Percentiles rank a stretch among this genome's conserved stretches.
Evolutionary conservation across 441 rosid genomes (phyloP).

Genomic region (Erodium chrysanthum): DNA sequence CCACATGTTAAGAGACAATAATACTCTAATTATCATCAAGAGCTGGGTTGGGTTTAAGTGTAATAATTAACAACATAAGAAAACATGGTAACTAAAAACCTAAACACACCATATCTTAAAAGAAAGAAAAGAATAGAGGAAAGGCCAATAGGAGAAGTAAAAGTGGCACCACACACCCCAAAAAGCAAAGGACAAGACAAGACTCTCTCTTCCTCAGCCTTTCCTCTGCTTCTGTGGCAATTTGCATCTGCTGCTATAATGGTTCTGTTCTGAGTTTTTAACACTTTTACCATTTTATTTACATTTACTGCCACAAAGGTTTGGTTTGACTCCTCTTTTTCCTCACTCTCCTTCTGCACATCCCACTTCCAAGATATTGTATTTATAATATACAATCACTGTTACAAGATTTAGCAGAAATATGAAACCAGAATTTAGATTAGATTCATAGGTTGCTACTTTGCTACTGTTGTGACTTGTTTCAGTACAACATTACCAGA

Average conservation of each 20-base stretch:
- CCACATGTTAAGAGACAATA: neutral
- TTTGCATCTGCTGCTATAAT: neutral
- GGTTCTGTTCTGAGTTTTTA: slow-evolving; percentile 15
- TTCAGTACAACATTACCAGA: slow-evolving; percentile 17
- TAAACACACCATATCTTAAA: neutral
- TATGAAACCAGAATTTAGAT: neutral
- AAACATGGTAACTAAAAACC: no score
- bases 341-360: slow-evolving; percentile 22
- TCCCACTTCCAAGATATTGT: slow-evolving; percentile 1
- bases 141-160: neutral
- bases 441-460: slow-evolving; percentile 10
- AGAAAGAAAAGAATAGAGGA: neutral
- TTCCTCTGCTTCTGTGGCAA: neutral
- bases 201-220: neutral
- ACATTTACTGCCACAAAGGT: neutral
- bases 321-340: slow-evolving; percentile 44
- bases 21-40: neutral
- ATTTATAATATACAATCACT: slow-evolving; percentile 12
- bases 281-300: slow-evolving; percentile 17
- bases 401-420: slow-evolving; percentile 11
- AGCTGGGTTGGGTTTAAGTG: neutral
- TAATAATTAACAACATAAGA: neutral
- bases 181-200: slow-evolving; percentile 19
- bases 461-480: slow-evolving; percentile 15
- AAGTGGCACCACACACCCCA: neutral